Percentiles rank a stretch among this genome's conserved stretches.
phyloP scores from a whole-genome alignment of 2,329 filamentous ascomycete species.

The Neofusicoccum laricinum region DNA sequence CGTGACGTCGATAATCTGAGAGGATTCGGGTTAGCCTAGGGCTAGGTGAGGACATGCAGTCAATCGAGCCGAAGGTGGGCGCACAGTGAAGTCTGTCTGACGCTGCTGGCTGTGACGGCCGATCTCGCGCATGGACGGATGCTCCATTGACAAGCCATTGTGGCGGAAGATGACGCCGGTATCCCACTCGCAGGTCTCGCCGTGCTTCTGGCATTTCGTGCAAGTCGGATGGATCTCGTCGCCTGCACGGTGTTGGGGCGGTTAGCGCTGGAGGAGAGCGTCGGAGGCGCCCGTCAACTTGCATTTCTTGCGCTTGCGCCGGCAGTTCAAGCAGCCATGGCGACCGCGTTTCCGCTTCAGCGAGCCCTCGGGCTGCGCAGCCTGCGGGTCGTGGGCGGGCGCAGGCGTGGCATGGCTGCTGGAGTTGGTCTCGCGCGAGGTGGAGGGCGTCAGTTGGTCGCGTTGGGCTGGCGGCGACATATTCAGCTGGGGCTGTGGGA shows the following conservation, averaged over 20 bases:
- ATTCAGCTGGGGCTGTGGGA: neutral
- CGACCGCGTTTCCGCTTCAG: slow-evolving; percentile 16
- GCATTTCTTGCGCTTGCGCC: slow-evolving; percentile 21
- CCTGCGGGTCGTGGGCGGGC: neutral
- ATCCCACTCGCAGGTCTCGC: slow-evolving; percentile 22
- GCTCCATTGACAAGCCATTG: slow-evolving; percentile 10
- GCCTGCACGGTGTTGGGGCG: neutral
- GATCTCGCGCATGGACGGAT: slow-evolving; percentile 17
- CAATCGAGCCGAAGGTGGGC: neutral
- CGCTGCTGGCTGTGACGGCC: slow-evolving; percentile 15
- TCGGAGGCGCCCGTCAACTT: neutral
- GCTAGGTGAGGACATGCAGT: neutral
- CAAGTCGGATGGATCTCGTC: slow-evolving; percentile 23
- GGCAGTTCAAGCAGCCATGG: slow-evolving; percentile 21
- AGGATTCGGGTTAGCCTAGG: neutral
- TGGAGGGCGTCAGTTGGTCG: neutral
- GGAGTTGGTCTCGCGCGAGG: neutral
- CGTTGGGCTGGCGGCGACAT: neutral
- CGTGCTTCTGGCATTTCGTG: slow-evolving; percentile 19
- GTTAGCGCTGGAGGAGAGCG: neutral
- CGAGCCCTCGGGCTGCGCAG: neutral
- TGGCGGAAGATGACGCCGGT: slow-evolving; percentile 22
- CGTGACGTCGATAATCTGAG: slow-evolving; percentile 15
- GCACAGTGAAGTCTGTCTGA: slow-evolving; percentile 12
- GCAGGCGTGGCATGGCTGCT: neutral